Percentiles rank a stretch among this genome's conserved stretches.
Conservation (phyloP, 345 rosid species). For the Eutrema yunnanense region DNA sequence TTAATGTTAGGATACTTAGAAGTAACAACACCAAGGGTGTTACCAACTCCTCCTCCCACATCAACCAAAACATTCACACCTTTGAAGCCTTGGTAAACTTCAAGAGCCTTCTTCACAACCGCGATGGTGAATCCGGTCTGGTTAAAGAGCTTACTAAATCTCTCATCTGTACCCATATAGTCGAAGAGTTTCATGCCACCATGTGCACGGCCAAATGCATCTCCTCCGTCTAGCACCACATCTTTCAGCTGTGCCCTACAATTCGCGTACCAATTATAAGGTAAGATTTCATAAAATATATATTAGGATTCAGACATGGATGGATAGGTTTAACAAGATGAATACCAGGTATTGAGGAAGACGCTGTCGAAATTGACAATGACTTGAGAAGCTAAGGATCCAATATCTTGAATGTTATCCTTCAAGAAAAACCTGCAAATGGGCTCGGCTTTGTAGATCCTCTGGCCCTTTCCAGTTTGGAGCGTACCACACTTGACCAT, state of each 20-base stretch:
- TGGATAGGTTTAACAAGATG: no score
- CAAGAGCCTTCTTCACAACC: constrained; percentile 47
- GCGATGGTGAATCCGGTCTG: constrained; percentile 38
- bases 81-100: constrained; percentile 50
- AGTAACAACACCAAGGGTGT: constrained; percentile 40
- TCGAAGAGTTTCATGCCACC: constrained; percentile 48
- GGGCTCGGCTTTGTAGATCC: constrained; percentile 34
- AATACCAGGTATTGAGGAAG: constrained; percentile 21
- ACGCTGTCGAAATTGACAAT: constrained; percentile 36
- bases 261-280: not conserved
- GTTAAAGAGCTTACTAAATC: constrained; percentile 52
- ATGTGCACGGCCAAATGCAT: constrained; percentile 55
- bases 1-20: constrained; percentile 43
- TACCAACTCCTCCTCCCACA: constrained; percentile 68
- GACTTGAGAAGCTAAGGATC: constrained; percentile 37
- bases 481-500: constrained; percentile 23
- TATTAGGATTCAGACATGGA: not conserved
- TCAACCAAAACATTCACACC: constrained; percentile 46
- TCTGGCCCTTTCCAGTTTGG: constrained; percentile 12
- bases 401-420: constrained; percentile 29
- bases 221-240: constrained; percentile 51
- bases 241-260: constrained; percentile 41
- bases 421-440: constrained; percentile 38
- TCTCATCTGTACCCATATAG: constrained; percentile 38
- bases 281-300: not conserved